Percentiles rank a stretch among this genome's conserved stretches.
phyloP scores from a whole-genome alignment of 2,329 filamentous ascomycete genomes.

The Tolypocladium endophyticum region DNA sequence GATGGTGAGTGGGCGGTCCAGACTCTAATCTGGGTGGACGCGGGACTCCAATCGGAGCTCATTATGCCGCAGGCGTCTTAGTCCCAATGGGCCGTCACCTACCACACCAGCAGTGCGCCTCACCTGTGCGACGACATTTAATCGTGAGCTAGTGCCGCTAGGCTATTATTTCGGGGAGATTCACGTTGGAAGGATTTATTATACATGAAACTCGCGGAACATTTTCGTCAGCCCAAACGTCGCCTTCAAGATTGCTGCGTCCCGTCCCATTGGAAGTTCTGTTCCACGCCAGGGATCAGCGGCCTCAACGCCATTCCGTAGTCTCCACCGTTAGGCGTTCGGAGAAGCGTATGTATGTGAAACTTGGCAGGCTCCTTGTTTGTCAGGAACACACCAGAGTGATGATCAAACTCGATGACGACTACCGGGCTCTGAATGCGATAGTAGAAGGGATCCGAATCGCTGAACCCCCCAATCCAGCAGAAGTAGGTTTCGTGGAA shows the following conservation, averaged over 20 bases:
- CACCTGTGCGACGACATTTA: not conserved
- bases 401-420: slow-evolving; percentile 69
- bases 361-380: slow-evolving; percentile 67
- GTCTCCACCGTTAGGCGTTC: slow-evolving; percentile 66
- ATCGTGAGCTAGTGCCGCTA: not conserved
- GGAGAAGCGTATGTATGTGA: slow-evolving; percentile 65
- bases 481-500: slow-evolving; percentile 66
- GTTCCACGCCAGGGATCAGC: slow-evolving; percentile 21
- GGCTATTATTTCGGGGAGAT: not conserved
- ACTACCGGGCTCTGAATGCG: slow-evolving; percentile 67
- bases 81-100: not conserved
- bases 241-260: not conserved
- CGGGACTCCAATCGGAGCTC: not conserved
- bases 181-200: not conserved
- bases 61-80: not conserved
- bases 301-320: slow-evolving; percentile 50
- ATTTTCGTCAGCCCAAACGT: not conserved
- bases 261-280: slow-evolving; percentile 12
- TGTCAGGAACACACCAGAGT: slow-evolving; percentile 66
- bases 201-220: not conserved
- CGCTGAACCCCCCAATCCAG: slow-evolving; percentile 63
- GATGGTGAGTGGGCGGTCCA: not conserved
- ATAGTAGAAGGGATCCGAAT: slow-evolving; percentile 66
- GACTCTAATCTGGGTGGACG: not conserved
- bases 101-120: not conserved